These are phyloP conservation scores for Termitomyces sp. DNA, from an alignment of 768 basidiomycete genomes.

Conservation along the genomic window DNA sequence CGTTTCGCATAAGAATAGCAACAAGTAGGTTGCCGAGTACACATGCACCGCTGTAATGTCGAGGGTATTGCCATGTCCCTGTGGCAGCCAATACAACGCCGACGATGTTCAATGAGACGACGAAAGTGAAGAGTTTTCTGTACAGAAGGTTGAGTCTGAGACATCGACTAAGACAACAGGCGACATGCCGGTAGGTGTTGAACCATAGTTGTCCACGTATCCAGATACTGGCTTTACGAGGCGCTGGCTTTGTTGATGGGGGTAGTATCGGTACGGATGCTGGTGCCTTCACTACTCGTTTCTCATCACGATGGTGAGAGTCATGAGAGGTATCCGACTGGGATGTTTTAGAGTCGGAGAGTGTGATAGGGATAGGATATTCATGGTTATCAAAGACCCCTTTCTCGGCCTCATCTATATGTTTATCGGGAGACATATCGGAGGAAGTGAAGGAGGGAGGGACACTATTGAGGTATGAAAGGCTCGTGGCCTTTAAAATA, in stretches of 20 bases:
- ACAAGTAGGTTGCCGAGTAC: conserved; percentile 70
- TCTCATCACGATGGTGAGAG: neutral
- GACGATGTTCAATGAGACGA: conserved; percentile 53
- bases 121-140: conserved; percentile 70
- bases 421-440: conserved; percentile 15
- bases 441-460: neutral
- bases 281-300: neutral
- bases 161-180: neutral
- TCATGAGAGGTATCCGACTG: conserved; percentile 9
- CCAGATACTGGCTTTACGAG: conserved; percentile 42
- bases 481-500: conserved; percentile 7
- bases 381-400: conserved; percentile 24
- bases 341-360: conserved; percentile 9
- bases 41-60: conserved; percentile 60
- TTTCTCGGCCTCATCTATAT: conserved; percentile 33
- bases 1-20: conserved; percentile 75
- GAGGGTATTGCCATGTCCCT: conserved; percentile 64
- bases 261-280: conserved; percentile 3
- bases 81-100: conserved; percentile 56
- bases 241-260: conserved; percentile 13
- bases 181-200: conserved; percentile 64
- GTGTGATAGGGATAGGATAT: conserved; percentile 17
- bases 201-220: conserved; percentile 69
- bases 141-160: neutral
- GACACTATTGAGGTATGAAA: conserved; percentile 1